Percentiles rank a stretch among this genome's conserved stretches.
Conservation (phyloP, 495 filamentous ascomycete genomes). For the Antarctomyces pellizariae region DNA sequence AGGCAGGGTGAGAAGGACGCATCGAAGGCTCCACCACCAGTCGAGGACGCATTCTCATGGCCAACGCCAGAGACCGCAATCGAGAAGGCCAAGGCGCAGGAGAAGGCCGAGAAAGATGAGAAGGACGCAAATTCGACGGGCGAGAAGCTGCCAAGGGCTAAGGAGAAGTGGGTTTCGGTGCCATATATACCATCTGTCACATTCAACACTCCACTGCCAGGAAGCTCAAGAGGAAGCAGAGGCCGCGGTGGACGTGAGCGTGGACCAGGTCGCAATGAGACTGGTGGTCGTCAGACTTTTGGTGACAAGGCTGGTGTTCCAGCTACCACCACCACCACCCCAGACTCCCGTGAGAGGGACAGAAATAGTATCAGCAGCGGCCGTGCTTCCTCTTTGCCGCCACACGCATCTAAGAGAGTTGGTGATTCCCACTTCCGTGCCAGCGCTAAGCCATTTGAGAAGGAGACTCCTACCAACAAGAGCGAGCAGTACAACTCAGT, state of each 20-base stretch:
- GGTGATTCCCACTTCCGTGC: too few relatives aligned
- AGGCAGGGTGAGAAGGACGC: slow-evolving; percentile 24
- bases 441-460: too few relatives aligned
- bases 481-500: too few relatives aligned
- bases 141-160: slow-evolving; percentile 29
- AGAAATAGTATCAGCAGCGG: slow-evolving; percentile 6
- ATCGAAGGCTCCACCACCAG: slow-evolving; percentile 27
- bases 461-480: too few relatives aligned
- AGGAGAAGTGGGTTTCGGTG: slow-evolving; percentile 51
- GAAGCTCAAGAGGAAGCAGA: slow-evolving; percentile 32
- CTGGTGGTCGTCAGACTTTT: slow-evolving; percentile 24
- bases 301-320: slow-evolving; percentile 18
- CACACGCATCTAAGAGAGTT: slow-evolving; percentile 20
- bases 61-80: slow-evolving; percentile 69
- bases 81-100: slow-evolving; percentile 41
- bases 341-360: slow-evolving; percentile 7
- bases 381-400: slow-evolving; percentile 9
- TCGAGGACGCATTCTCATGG: slow-evolving; percentile 60
- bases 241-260: slow-evolving; percentile 27
- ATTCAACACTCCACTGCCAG: slow-evolving; percentile 64
- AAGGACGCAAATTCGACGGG: slow-evolving; percentile 36
- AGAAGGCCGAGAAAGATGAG: slow-evolving; percentile 39
- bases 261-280: slow-evolving; percentile 26
- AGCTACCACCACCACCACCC: slow-evolving; percentile 1
- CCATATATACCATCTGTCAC: slow-evolving; percentile 52